Evolutionary conservation across 2,329 filamentous ascomycete genomes (phyloP), one percentile per base, ranked within the genome.

Genomic region (Phyllosticta capitalensis): DNA sequence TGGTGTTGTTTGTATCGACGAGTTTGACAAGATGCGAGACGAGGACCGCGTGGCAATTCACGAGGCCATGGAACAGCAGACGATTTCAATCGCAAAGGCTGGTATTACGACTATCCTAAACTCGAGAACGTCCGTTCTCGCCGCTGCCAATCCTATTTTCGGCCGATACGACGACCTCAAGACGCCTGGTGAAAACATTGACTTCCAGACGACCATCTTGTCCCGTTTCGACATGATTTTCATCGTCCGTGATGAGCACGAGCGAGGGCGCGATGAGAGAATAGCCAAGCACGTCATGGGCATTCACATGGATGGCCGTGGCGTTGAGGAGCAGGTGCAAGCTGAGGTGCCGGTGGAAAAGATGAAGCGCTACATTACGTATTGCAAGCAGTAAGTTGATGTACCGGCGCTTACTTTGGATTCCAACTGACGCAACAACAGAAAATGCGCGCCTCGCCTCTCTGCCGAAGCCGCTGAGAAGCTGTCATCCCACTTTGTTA

Each of bases 1-100:
- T 65, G 94, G 94, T 49, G 96, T 17, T 97, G 94, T 69, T 80
- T 99, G 28, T 38, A 99, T 99, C 63, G 94, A 99, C 68, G 94
- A 99, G 75, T 99, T 99, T 68, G 94, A 99, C 82, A 99, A 99
- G 81, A 99, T 99, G 94, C 97, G 97, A 72, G 94, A 99, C 72
- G 91, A 97, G 71, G 94, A 99, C 73, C 85, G 94, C 64, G 97
- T 94, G 0, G 96, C 91, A 7, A 99, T 99, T 66, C 94, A 99
- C 81, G 94, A 99, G 79, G 94, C 94, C 62, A 99, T 99, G 94
- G 94, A 99, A 75, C 94, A 99, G 75, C 94, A 99, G 76, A 99
- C 94, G 0, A 99, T 99, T 62, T 97, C 94, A 10, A 97, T 99
- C 67, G 94, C 94, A 64, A 97, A 99, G 76, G 94, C 94, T 0